Conservation (phyloP, 495 filamentous ascomycete genomes). For the Chlorociboria aeruginascens region DNA sequence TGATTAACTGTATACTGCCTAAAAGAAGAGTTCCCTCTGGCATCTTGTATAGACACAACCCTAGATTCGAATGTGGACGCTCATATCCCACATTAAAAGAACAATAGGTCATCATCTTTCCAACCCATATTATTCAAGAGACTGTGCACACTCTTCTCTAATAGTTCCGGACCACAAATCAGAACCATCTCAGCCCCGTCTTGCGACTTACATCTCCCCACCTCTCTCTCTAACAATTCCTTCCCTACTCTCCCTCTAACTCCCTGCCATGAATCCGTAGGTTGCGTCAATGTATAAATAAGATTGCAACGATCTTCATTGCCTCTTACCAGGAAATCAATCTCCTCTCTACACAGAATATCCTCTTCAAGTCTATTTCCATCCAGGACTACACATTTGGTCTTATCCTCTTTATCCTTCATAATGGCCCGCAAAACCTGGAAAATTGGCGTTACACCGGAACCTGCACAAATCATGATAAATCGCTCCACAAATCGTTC, state of each 20-base stretch:
- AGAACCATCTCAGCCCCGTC: conserved; percentile 54
- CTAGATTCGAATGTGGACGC: neutral
- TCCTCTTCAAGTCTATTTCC: conserved; percentile 75
- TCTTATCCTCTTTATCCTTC: conserved; percentile 38
- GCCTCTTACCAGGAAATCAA: conserved; percentile 46
- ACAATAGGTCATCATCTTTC: conserved; percentile 67
- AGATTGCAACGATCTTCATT: conserved; percentile 49
- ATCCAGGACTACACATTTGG: conserved; percentile 60
- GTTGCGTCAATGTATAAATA: conserved; percentile 61
- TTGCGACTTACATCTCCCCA: conserved; percentile 23
- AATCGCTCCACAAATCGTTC: conserved; percentile 52
- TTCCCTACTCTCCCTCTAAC: conserved; percentile 55
- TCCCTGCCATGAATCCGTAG: conserved; percentile 54
- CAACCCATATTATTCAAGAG: conserved; percentile 62
- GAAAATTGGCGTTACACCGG: conserved; percentile 85
- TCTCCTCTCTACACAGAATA: conserved; percentile 68
- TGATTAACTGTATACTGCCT: neutral
- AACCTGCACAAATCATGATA: conserved; percentile 84
- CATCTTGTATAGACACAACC: neutral
- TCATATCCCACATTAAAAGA: conserved; percentile 46
- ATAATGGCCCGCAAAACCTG: conserved; percentile 69
- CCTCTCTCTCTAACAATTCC: conserved; percentile 50
- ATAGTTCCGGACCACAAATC: conserved; percentile 69
- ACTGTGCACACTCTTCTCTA: conserved; percentile 58
- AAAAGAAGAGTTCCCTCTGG: neutral